phyloP scores from a whole-genome alignment of 1,284 basidiomycete species.

The Cutaneotrichosporon cutaneum region DNA sequence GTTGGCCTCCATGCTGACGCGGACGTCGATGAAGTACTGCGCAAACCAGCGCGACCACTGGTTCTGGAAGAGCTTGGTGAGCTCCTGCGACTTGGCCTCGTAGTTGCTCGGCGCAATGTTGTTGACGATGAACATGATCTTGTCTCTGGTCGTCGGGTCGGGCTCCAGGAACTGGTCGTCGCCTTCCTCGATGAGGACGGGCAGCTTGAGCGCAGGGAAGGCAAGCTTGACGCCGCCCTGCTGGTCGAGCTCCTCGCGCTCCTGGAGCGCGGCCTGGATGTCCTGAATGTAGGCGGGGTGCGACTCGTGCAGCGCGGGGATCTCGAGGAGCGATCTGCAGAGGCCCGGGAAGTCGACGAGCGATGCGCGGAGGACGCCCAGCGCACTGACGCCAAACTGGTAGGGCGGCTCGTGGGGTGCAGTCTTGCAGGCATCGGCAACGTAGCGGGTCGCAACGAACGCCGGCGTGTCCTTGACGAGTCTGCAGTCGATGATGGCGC shows the following conservation, averaged over 20 bases:
- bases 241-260: conserved; percentile 50
- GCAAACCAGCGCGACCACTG: conserved; percentile 92
- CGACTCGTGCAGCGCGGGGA: conserved; percentile 81
- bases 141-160: conserved; percentile 84
- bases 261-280: conserved; percentile 67
- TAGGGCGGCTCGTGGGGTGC: conserved; percentile 83
- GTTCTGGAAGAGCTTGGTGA: conserved; percentile 76
- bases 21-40: conserved; percentile 93
- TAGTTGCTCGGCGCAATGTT: conserved; percentile 95
- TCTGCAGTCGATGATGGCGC: conserved; percentile 90
- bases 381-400: conserved; percentile 91
- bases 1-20: conserved; percentile 94
- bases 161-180: conserved; percentile 66
- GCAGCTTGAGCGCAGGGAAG: conserved; percentile 53
- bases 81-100: conserved; percentile 78
- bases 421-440: conserved; percentile 88
- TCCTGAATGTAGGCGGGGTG: conserved; percentile 79
- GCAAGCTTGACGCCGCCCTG: conserved; percentile 56
- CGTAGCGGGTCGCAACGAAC: conserved; percentile 95
- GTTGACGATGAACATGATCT: conserved; percentile 96
- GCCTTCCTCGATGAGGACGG: conserved; percentile 54
- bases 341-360: conserved; percentile 91
- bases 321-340: conserved; percentile 82
- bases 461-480: conserved; percentile 94
- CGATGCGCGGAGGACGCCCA: conserved; percentile 82